Evolutionary conservation across 441 rosid species (phyloP).

Genomic region (Brassica hybrid): DNA sequence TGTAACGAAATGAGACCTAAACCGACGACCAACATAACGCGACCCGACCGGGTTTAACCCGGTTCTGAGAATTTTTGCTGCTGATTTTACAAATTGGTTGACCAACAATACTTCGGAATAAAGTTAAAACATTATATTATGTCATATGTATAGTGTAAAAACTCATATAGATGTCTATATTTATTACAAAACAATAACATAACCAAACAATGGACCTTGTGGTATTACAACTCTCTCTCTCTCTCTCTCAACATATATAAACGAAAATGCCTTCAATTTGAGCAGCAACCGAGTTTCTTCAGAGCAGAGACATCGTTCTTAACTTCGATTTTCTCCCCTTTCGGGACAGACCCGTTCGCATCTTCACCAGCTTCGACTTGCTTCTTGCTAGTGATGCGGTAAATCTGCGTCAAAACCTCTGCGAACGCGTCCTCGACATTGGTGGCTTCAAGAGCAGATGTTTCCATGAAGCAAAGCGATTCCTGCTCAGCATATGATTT

Average conservation of each 20-base stretch:
- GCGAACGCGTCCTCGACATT: constrained; percentile 49
- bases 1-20: constrained; percentile 14
- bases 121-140: constrained; percentile 33
- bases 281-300: constrained; percentile 51
- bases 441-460: constrained; percentile 51
- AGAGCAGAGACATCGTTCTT: too few species aligned
- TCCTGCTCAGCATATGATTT: constrained; percentile 48
- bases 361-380: constrained; percentile 48
- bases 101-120: constrained; percentile 12
- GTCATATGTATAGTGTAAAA: constrained; percentile 27
- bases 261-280: constrained; percentile 35
- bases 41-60: constrained; percentile 32
- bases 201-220: constrained; percentile 27
- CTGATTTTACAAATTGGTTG: constrained; percentile 1
- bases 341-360: constrained; percentile 39
- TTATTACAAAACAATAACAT: constrained; percentile 35
- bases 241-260: constrained; percentile 28
- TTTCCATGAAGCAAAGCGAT: constrained; percentile 52
- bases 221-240: constrained; percentile 22
- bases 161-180: constrained; percentile 30
- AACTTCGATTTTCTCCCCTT: constrained; percentile 49
- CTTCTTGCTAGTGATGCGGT: constrained; percentile 46
- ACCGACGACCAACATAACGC: constrained; percentile 10
- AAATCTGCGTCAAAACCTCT: constrained; percentile 49
- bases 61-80: constrained; percentile 9